Conservation (phyloP, 2,329 filamentous ascomycete genomes). For the Pestalotiopsis sp. region DNA sequence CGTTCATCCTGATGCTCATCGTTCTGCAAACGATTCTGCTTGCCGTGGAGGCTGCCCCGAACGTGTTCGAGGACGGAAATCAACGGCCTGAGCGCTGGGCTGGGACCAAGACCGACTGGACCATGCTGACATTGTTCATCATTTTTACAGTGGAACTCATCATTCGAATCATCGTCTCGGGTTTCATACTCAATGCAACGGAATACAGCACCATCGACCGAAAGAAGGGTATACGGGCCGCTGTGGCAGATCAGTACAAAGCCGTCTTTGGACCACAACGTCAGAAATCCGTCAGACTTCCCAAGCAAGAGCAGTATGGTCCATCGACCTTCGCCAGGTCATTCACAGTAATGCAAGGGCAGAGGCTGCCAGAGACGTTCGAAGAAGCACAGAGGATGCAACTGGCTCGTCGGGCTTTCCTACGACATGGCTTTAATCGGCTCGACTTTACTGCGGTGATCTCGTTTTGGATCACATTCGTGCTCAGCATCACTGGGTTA, state of each 20-base stretch:
- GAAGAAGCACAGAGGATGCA: conserved; percentile 83
- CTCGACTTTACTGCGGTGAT: conserved; percentile 92
- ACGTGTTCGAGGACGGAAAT: conserved; percentile 67
- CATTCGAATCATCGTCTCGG: conserved; percentile 87
- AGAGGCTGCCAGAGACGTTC: conserved; percentile 61
- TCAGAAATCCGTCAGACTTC: conserved; percentile 65
- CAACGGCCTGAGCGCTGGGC: conserved; percentile 67
- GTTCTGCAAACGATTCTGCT: conserved; percentile 87
- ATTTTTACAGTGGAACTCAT: conserved; percentile 88
- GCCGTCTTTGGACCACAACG: conserved; percentile 82
- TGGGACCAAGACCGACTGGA: conserved; percentile 71
- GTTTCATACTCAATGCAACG: conserved; percentile 84
- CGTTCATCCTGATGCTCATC: conserved; percentile 84
- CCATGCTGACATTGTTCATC: conserved; percentile 79
- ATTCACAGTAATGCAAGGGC: conserved; percentile 74
- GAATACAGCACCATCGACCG: conserved; percentile 93
- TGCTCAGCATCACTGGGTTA: conserved; percentile 69
- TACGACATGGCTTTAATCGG: conserved; percentile 94
- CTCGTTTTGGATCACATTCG: conserved; percentile 93
- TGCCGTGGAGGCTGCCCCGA: conserved; percentile 76
- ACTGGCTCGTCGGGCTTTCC: conserved; percentile 86
- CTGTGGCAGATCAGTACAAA: conserved; percentile 75
- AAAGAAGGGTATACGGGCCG: conserved; percentile 72
- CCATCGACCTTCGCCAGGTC: conserved; percentile 73
- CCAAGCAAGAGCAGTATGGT: conserved; percentile 46